Conservation (phyloP, 2,329 filamentous ascomycete genomes). For the Curvularia lunata region DNA sequence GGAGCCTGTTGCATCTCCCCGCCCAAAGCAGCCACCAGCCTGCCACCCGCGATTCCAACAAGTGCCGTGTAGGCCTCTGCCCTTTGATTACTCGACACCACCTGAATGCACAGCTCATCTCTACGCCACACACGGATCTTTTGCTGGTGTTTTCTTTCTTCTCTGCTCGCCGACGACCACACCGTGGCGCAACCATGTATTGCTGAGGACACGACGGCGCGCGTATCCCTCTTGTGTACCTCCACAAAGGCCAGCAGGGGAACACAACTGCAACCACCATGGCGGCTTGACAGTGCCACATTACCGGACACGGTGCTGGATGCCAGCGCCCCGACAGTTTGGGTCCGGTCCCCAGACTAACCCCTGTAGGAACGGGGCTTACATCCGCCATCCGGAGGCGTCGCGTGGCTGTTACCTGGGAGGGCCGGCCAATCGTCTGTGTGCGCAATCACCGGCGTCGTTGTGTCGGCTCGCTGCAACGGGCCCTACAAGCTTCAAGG, state of each 20-base stretch:
- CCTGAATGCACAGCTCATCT: background rate
- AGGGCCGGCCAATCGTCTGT: conserved; percentile 30
- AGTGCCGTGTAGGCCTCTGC: conserved; percentile 12
- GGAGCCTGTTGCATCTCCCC: conserved; percentile 17
- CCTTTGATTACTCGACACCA: conserved; percentile 10
- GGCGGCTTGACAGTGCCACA: conserved; percentile 46
- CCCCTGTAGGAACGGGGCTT: conserved; percentile 30
- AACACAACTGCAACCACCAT: conserved; percentile 38
- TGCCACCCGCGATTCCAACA: conserved; percentile 9
- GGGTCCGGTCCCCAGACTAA: conserved; percentile 37
- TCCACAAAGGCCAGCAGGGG: conserved; percentile 36
- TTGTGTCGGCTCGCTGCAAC: conserved; percentile 28
- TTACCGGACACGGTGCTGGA: conserved; percentile 43
- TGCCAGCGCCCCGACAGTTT: conserved; percentile 36
- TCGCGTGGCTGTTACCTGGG: conserved; percentile 32
- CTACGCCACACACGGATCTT: background rate
- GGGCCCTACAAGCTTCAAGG: background rate
- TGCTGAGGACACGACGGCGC: background rate
- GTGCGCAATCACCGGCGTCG: conserved; percentile 31
- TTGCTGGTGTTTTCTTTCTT: background rate
- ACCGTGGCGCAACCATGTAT: background rate
- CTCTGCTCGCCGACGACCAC: background rate
- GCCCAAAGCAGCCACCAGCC: conserved; percentile 19
- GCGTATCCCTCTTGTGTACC: conserved; percentile 4
- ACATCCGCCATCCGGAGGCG: conserved; percentile 40